phyloP scores from a whole-genome alignment of 2,329 filamentous ascomycete genomes.

The Orbilia oligospora region DNA sequence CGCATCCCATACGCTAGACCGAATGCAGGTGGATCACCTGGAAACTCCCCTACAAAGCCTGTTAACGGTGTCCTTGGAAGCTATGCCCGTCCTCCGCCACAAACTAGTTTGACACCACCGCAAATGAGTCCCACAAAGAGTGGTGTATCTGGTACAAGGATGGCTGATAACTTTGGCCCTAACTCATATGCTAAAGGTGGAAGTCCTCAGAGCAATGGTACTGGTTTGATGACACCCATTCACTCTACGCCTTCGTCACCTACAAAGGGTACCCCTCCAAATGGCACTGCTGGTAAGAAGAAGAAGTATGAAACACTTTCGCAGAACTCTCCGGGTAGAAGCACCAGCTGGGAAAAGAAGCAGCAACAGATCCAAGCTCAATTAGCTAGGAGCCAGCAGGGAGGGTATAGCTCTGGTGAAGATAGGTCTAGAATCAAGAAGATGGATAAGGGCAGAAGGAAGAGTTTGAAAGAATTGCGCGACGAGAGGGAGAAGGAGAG shows the following conservation, averaged over 20 bases:
- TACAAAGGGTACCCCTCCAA: conserved; percentile 18
- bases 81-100: conserved; percentile 51
- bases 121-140: conserved; percentile 44
- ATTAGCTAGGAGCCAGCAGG: conserved; percentile 17
- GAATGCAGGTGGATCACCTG: conserved; percentile 17
- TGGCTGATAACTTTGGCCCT: conserved; percentile 27
- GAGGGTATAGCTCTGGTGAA: conserved; percentile 4
- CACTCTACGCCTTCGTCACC: conserved; percentile 43
- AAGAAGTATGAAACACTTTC: conserved; percentile 52
- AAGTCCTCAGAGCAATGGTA: background rate
- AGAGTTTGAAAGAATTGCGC: conserved; percentile 33
- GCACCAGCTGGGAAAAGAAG: conserved; percentile 54
- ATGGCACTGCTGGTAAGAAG: conserved; percentile 29
- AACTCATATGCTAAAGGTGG: conserved; percentile 16
- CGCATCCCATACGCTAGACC: conserved; percentile 38
- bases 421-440: conserved; percentile 30
- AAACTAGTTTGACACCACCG: conserved; percentile 52
- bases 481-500: conserved; percentile 36
- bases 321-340: conserved; percentile 46
- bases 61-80: conserved; percentile 28
- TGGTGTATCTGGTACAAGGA: conserved; percentile 27
- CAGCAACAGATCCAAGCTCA: conserved; percentile 40
- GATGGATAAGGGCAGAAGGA: conserved; percentile 35
- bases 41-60: conserved; percentile 5
- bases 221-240: conserved; percentile 35